phyloP scores from a whole-genome alignment of 2,329 filamentous ascomycete genomes.

The Conoideocrella luteorostrata region DNA sequence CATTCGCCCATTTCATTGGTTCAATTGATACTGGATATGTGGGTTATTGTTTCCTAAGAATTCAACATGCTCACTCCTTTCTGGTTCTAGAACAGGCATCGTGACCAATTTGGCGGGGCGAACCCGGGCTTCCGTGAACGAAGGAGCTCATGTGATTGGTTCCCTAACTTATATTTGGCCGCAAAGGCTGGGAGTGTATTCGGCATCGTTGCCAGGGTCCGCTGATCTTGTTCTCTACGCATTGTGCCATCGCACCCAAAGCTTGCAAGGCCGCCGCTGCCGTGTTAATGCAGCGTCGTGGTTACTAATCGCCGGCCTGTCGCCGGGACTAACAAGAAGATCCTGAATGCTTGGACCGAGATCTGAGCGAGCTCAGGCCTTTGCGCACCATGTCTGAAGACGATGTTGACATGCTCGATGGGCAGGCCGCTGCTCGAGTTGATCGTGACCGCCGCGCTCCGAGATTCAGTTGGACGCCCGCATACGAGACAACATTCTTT shows the following conservation, averaged over 20 bases:
- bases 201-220: constrained; percentile 4
- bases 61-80: too few species aligned
- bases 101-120: too few species aligned
- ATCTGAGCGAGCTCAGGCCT: not conserved
- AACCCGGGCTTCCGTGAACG: not conserved
- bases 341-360: not conserved
- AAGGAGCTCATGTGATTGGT: constrained; percentile 4
- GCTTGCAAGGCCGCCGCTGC: constrained; percentile 7
- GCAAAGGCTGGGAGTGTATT: not conserved
- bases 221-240: not conserved
- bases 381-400: constrained; percentile 30
- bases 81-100: too few species aligned
- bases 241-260: not conserved
- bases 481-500: constrained; percentile 56
- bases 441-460: constrained; percentile 38
- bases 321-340: constrained; percentile 3
- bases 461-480: constrained; percentile 54
- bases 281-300: constrained; percentile 6
- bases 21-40: fast-evolving
- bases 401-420: constrained; percentile 31
- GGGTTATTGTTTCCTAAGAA: fast-evolving
- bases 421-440: constrained; percentile 24
- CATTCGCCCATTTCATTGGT: constrained; percentile 6
- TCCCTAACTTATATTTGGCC: not conserved
- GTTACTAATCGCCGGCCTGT: constrained; percentile 7